Percentiles rank a stretch among this genome's conserved stretches.
Conservation (phyloP, 2,329 filamentous ascomycete species). For the Cordyceps pruinosa region DNA sequence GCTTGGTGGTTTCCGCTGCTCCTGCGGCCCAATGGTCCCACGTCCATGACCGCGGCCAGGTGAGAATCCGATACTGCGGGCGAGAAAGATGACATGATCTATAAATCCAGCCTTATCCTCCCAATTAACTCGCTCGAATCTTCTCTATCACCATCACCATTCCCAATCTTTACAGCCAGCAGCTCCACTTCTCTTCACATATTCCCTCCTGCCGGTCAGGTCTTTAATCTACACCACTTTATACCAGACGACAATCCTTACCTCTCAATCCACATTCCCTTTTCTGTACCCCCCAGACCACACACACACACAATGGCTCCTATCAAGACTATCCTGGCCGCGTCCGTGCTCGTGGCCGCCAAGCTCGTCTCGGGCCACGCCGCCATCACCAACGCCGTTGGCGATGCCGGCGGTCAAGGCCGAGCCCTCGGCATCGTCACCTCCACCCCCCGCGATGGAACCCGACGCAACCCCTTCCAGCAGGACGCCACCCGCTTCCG, state of each 20-base stretch:
- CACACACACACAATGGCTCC: slow-evolving; percentile 16
- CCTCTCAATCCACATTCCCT: no score
- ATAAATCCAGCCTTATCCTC: slow-evolving; percentile 6
- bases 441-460: slow-evolving; percentile 54
- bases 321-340: slow-evolving; percentile 28
- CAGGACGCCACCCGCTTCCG: slow-evolving; percentile 57
- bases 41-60: not conserved
- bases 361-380: slow-evolving; percentile 54
- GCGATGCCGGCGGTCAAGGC: slow-evolving; percentile 50
- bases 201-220: slow-evolving; percentile 10
- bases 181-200: not conserved
- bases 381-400: slow-evolving; percentile 51
- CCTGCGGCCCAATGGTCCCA: not conserved
- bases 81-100: not conserved
- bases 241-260: no score
- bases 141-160: slow-evolving; percentile 11
- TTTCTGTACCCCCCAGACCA: not conserved
- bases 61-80: not conserved
- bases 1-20: not conserved
- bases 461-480: slow-evolving; percentile 54
- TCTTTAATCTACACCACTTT: not conserved
- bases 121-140: slow-evolving; percentile 9
- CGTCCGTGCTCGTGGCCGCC: slow-evolving; percentile 46
- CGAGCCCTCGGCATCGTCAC: slow-evolving; percentile 45
- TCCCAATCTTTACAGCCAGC: slow-evolving; percentile 7